These are phyloP conservation scores for Leccinellum albellum DNA, from an alignment of 768 basidiomycete genomes.

Conservation along the genomic window DNA sequence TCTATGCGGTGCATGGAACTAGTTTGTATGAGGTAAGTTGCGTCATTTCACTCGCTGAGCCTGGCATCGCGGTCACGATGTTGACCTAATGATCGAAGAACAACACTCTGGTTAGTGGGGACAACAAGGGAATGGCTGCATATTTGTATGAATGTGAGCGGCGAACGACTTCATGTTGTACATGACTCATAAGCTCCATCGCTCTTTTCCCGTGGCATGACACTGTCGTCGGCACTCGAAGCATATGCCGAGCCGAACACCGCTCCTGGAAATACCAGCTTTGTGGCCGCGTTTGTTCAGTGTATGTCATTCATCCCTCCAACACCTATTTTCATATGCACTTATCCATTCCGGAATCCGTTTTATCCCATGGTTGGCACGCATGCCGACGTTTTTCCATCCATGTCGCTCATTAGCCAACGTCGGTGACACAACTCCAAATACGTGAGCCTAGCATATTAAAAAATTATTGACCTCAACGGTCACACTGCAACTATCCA, in stretches of 20 bases:
- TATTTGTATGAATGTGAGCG: constrained; percentile 67
- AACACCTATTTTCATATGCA: neutral
- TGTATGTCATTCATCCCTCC: constrained; percentile 38
- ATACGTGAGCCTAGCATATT: constrained; percentile 52
- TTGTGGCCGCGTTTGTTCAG: constrained; percentile 75
- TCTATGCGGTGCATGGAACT: constrained; percentile 78
- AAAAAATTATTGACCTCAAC: neutral
- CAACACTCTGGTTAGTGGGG: constrained; percentile 74
- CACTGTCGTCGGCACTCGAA: constrained; percentile 20
- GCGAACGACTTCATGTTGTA: neutral
- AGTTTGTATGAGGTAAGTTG: constrained; percentile 63
- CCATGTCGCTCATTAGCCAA: constrained; percentile 48
- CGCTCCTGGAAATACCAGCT: constrained; percentile 65
- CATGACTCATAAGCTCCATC: neutral
- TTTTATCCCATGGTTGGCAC: neutral
- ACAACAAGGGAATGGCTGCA: constrained; percentile 87
- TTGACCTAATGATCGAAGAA: constrained; percentile 43
- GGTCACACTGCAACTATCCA: constrained; percentile 23
- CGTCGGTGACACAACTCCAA: constrained; percentile 76
- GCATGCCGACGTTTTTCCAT: neutral
- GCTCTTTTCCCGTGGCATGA: neutral
- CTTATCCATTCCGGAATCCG: neutral
- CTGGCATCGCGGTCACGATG: neutral
- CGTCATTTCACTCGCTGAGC: neutral
- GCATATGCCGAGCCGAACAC: constrained; percentile 59